phyloP scores from a whole-genome alignment of 176 grass and related monocot species.

The Oryza nivara region DNA sequence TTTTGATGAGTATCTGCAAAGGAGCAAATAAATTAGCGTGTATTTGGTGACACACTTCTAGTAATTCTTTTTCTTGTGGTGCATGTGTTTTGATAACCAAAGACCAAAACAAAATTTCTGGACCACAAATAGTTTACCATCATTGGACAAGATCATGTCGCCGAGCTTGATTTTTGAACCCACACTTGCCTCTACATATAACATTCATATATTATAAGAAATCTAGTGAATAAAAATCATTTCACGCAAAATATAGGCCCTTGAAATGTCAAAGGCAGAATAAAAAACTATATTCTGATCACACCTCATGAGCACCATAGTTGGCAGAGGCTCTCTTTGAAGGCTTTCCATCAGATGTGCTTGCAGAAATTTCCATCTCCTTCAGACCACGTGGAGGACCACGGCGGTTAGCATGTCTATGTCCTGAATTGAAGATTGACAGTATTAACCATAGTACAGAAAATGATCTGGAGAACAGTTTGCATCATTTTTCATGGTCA shows the following conservation, averaged over 20 bases:
- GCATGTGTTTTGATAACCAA: background rate
- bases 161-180: slow-evolving; percentile 97
- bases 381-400: slow-evolving; percentile 64
- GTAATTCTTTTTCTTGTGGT: background rate
- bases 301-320: slow-evolving; percentile 90
- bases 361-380: slow-evolving; percentile 70
- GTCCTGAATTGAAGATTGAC: slow-evolving; percentile 54
- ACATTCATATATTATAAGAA: slow-evolving; percentile 23
- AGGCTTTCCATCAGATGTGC: slow-evolving; percentile 74
- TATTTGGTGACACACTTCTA: background rate
- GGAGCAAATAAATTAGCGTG: slow-evolving; percentile 1
- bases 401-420: slow-evolving; percentile 76
- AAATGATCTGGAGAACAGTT: slow-evolving; percentile 12
- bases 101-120: background rate
- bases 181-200: slow-evolving; percentile 90
- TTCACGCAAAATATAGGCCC: slow-evolving; percentile 21
- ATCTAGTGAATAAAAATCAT: background rate
- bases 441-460: background rate
- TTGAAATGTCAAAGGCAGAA: slow-evolving; percentile 27
- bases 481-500: slow-evolving; percentile 21
- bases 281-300: slow-evolving; percentile 23
- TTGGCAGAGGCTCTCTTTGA: slow-evolving; percentile 63
- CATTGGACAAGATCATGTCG: slow-evolving; percentile 59
- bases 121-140: slow-evolving; percentile 43
- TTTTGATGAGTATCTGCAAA: slow-evolving; percentile 46